Conservation (phyloP, 1,284 basidiomycete species). For the Anthracocystis panici-leucophaei region DNA sequence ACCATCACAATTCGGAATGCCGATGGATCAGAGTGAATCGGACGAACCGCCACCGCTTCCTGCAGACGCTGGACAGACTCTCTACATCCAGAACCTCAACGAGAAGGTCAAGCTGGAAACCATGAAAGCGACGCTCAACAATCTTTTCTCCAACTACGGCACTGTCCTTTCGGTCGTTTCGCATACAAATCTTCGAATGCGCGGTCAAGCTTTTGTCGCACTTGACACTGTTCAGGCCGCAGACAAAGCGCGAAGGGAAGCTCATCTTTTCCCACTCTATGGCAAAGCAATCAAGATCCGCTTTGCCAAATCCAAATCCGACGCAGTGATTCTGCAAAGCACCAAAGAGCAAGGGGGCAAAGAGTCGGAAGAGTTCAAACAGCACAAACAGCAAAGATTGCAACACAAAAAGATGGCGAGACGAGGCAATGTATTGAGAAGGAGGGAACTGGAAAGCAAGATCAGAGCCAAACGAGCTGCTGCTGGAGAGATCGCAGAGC, state of each 20-base stretch:
- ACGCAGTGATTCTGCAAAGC: conserved; percentile 78
- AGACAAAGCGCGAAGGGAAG: conserved; percentile 88
- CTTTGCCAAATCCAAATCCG: conserved; percentile 90
- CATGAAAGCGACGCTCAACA: conserved; percentile 86
- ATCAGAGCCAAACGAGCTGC: conserved; percentile 47
- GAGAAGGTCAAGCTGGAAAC: conserved; percentile 91
- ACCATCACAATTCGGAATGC: conserved; percentile 24
- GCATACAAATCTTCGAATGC: conserved; percentile 92
- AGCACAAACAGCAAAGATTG: conserved; percentile 74
- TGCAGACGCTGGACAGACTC: conserved; percentile 75
- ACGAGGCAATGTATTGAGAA: conserved; percentile 48
- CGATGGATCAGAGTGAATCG: conserved; percentile 25
- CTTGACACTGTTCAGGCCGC: conserved; percentile 85
- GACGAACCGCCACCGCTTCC: conserved; percentile 37
- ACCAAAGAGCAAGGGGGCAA: conserved; percentile 28
- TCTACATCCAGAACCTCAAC: conserved; percentile 97
- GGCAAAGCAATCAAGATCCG: conserved; percentile 87
- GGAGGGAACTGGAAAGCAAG: conserved; percentile 54
- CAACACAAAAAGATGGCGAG: conserved; percentile 57
- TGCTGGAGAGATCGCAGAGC: conserved; percentile 46
- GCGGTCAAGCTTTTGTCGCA: conserved; percentile 97
- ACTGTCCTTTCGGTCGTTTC: conserved; percentile 91
- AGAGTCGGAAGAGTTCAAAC: conserved; percentile 39
- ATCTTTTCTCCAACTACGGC: conserved; percentile 92
- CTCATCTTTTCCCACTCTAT: conserved; percentile 92